Conservation (phyloP, 1,284 basidiomycete species). For the Heterobasidion irregulare region DNA sequence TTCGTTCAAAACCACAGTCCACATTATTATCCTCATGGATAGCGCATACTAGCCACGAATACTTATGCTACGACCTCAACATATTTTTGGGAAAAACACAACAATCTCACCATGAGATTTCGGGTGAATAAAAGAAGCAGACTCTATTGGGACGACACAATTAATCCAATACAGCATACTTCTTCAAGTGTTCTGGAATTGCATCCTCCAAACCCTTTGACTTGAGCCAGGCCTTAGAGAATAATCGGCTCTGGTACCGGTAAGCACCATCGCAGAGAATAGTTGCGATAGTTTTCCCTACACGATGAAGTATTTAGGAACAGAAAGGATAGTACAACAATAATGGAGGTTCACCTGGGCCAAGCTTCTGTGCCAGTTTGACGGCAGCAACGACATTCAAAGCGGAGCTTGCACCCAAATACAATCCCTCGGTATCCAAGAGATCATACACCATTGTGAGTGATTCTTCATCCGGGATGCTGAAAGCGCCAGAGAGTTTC, state of each 20-base stretch:
- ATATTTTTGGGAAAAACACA: too few relatives aligned
- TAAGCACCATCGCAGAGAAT: constrained; percentile 94
- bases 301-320: constrained; percentile 3
- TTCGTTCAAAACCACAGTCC: too few relatives aligned
- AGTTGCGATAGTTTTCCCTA: constrained; percentile 87
- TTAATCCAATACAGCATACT: constrained; percentile 84
- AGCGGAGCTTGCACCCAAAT: constrained; percentile 94
- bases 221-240: constrained; percentile 92
- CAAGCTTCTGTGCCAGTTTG: constrained; percentile 82
- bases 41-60: too few relatives aligned
- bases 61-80: too few relatives aligned
- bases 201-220: constrained; percentile 74
- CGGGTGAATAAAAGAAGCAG: too few relatives aligned
- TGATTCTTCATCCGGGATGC: constrained; percentile 84
- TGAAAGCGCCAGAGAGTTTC: constrained; percentile 76
- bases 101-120: too few relatives aligned
- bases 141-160: too few relatives aligned
- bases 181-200: constrained; percentile 81
- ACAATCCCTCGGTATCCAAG: constrained; percentile 89
- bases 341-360: constrained; percentile 47
- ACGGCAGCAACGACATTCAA: constrained; percentile 93
- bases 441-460: constrained; percentile 93
- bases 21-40: too few relatives aligned
- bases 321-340: neutral
- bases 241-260: constrained; percentile 92